Evolutionary conservation across 2,329 filamentous ascomycete species (phyloP), one percentile per base, ranked within the genome.

Genomic region (Microascus cirrosus): DNA sequence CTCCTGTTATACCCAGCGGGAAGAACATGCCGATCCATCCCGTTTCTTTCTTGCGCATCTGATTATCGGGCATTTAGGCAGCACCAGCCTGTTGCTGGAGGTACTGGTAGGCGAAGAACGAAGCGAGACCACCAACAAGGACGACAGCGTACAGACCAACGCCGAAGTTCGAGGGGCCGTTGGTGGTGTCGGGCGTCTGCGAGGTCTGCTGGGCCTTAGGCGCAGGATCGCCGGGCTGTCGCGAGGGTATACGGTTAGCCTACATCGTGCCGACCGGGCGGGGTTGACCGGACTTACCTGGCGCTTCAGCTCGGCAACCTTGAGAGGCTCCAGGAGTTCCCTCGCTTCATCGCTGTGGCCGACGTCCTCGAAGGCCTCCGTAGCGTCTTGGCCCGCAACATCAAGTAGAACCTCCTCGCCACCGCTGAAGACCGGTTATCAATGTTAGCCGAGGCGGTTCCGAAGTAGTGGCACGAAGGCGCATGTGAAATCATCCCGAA

Each of bases 261-360:
- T 51, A 53, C 22, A 20, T 5, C 22, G 20, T 11, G 28, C 18
- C 50, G 35, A 54, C 36, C 32, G 58, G 42, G 25, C 15, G 25
- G 28, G 22, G 18, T 1, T 3, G 2, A 2, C 48, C 25, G 55
- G 15, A 71, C 84, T 68, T 81, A 95, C 90, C 79, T 82, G 71
- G 73, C 90, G 83, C 85, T 95, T 95, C 72, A 96, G 74, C 42
- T 70, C 79, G 63, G 90, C 92, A 64, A 94, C 81, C 56, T 85
- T 74, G 63, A 95, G 78, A 68, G 84, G 83, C 35, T 87, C 85
- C 59, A 99, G 85, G 65, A 95, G 93, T 79, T 97, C 93, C 65
- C 94, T 87, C 65, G 94, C 94, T 81, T 99, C 94, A 74, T 99
- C 94, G 68, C 89, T 95, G 87, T 99, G 94, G 70, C 94, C 94